Percentiles rank a stretch among this genome's conserved stretches.
phyloP scores from a whole-genome alignment of 768 basidiomycete species.

The Pseudohyphozyma bogoriensis region DNA sequence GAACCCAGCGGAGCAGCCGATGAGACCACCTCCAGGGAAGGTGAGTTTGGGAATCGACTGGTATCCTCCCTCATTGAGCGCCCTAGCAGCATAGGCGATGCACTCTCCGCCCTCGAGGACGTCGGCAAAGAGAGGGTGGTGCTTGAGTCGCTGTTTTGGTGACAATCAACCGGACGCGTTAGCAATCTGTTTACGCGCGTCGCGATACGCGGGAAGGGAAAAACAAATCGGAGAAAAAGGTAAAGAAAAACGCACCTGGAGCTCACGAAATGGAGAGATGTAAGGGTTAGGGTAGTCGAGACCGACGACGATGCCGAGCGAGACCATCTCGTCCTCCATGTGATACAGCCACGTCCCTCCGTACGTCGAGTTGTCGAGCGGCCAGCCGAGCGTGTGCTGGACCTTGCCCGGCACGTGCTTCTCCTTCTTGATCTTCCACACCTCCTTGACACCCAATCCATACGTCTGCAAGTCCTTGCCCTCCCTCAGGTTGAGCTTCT shows the following conservation, averaged over 20 bases:
- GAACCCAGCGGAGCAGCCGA: constrained; percentile 93
- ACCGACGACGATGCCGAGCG: constrained; percentile 81
- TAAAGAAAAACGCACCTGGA: constrained; percentile 55
- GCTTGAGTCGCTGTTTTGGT: constrained; percentile 68
- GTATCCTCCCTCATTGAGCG: constrained; percentile 83
- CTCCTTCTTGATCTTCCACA: constrained; percentile 74
- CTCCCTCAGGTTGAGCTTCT: constrained; percentile 61
- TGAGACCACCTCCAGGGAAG: constrained; percentile 90
- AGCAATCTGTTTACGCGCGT: not conserved
- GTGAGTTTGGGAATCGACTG: constrained; percentile 75
- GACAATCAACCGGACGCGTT: too few species aligned
- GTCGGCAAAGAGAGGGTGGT: constrained; percentile 81
- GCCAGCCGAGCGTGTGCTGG: constrained; percentile 93
- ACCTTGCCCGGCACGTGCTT: constrained; percentile 65
- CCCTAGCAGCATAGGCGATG: constrained; percentile 80
- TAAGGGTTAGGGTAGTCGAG: constrained; percentile 93
- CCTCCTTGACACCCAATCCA: constrained; percentile 91
- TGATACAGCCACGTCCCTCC: constrained; percentile 95
- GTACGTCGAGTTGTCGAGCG: constrained; percentile 64
- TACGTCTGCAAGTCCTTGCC: constrained; percentile 82
- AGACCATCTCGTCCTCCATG: constrained; percentile 83
- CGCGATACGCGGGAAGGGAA: not conserved
- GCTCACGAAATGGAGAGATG: constrained; percentile 78
- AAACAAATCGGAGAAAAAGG: not conserved
- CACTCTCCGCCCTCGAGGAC: constrained; percentile 67